These are phyloP conservation scores for Ajuga reptans DNA, from an alignment of 305 asterid genomes.

Conservation along the genomic window DNA sequence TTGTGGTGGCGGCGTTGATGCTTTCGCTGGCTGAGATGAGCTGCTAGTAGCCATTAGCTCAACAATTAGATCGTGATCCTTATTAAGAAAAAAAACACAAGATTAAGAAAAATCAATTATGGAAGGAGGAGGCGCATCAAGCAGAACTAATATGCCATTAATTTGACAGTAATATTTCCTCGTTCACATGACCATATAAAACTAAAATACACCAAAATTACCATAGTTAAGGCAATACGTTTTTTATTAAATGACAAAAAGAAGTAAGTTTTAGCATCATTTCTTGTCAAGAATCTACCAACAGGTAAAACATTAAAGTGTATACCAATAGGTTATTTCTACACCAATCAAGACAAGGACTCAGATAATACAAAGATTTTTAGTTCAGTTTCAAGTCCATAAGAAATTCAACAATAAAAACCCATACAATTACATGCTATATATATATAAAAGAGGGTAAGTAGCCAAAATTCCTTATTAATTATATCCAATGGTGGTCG, in stretches of 20 bases:
- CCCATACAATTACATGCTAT: background rate
- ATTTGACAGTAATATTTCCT: background rate
- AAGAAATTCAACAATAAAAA: background rate
- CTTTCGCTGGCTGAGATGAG: constrained; percentile 53
- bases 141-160: background rate
- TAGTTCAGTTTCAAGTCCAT: background rate
- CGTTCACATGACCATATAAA: background rate
- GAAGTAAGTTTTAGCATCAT: background rate
- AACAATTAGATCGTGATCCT: constrained; percentile 80
- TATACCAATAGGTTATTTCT: constrained; percentile 7
- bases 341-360: background rate
- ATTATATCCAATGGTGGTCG: background rate
- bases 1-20: constrained; percentile 40
- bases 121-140: background rate
- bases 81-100: constrained; percentile 8
- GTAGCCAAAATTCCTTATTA: background rate
- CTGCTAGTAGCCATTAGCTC: constrained; percentile 59
- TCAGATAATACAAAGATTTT: background rate
- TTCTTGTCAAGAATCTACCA: background rate
- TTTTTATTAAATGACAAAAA: background rate
- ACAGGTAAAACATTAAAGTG: background rate
- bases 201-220: background rate
- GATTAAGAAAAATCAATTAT: background rate
- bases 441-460: background rate
- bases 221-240: background rate